Base-by-base conservation (phyloP, 2,329 filamentous ascomycete species). In the Fusarium multiceps region DNA sequence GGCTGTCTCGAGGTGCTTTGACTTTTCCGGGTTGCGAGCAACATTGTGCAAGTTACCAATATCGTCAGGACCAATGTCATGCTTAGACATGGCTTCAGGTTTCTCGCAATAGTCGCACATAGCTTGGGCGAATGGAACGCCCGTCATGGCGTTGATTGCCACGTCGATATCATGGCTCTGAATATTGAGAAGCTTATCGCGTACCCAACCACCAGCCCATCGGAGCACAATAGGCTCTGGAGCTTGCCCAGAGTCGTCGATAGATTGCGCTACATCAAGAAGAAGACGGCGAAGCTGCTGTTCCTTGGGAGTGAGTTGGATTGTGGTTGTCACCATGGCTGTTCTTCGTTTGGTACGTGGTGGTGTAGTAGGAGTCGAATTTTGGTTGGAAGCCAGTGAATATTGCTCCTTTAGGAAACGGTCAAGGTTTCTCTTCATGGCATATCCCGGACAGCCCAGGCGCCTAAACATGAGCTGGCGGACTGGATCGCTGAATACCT, bases 1-100 rank as follows among this genome's bases (percentile, higher is more conserved):
- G 50, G 93, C 92, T 0, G 95, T 98, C 80, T 97, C 95, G 16
- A 98, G 87, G 77, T 98, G 93, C 81, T 98, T 98, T 21, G 94
- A 97, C 82, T 97, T 98, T 75, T 98, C 94, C 1, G 94, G 95
- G 78, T 98, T 98, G 60, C 91, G 91, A 55, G 92, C 91, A 72
- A 98, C 95, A 79, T 93, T 97, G 84, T 98, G 92, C 32, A 98
- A 85, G 68, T 88, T 91, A 51, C 92, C 90, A 55, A 96, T 84
- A 59, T 90, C 90, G 55, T 86, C 86, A 20, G 80, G 77, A 30
- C 78, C 78, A 50, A 90, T 84, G 12, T 80, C 81, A 74, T 94
- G 91, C 75, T 89, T 90, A 54, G 86, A 82, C 6, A 87, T 80
- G 63, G 90, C 89, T 7, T 85, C 86, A 0, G 87, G 83, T 27